Evolutionary conservation across 768 basidiomycete species (phyloP).

Genomic region (Clathrus columnatus): DNA sequence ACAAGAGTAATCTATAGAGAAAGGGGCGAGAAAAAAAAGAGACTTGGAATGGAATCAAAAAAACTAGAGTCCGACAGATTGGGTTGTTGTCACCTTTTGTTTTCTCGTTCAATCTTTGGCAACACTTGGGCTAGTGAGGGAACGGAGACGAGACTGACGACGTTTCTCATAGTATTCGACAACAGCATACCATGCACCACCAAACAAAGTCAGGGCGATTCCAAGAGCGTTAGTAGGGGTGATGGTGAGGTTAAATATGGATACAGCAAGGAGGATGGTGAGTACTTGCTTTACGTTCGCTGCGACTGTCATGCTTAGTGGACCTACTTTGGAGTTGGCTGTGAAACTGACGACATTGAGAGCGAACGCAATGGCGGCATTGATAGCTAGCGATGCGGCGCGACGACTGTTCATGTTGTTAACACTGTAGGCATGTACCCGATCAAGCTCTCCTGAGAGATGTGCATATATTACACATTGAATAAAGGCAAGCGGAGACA

Average conservation of each 20-base stretch:
- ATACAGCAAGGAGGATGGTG: slow-evolving; percentile 81
- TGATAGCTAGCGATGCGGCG: slow-evolving; percentile 52
- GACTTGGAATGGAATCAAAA: no score
- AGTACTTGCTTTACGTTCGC: slow-evolving; percentile 92
- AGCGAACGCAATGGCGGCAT: slow-evolving; percentile 88
- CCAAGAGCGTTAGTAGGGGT: slow-evolving; percentile 72
- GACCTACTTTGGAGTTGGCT: slow-evolving; percentile 88
- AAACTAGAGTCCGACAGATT: no score
- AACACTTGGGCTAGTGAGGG: not conserved
- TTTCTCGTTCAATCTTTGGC: no score
- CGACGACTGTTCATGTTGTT: slow-evolving; percentile 37
- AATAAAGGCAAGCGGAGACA: slow-evolving; percentile 87
- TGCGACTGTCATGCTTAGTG: slow-evolving; percentile 86
- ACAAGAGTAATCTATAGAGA: no score
- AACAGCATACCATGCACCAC: slow-evolving; percentile 73
- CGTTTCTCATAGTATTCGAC: slow-evolving; percentile 44
- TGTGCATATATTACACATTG: slow-evolving; percentile 77
- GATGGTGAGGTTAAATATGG: slow-evolving; percentile 83
- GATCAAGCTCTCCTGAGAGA: slow-evolving; percentile 69
- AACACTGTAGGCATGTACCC: slow-evolving; percentile 41
- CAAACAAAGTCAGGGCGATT: slow-evolving; percentile 73
- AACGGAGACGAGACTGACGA: slow-evolving; percentile 4
- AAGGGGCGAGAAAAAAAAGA: no score
- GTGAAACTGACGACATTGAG: slow-evolving; percentile 93
- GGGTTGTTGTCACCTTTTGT: not conserved